Evolutionary conservation across 129 eudicot genomes (phyloP), one percentile per base, ranked within the genome.

Genomic region (Pittosporum tobira): DNA sequence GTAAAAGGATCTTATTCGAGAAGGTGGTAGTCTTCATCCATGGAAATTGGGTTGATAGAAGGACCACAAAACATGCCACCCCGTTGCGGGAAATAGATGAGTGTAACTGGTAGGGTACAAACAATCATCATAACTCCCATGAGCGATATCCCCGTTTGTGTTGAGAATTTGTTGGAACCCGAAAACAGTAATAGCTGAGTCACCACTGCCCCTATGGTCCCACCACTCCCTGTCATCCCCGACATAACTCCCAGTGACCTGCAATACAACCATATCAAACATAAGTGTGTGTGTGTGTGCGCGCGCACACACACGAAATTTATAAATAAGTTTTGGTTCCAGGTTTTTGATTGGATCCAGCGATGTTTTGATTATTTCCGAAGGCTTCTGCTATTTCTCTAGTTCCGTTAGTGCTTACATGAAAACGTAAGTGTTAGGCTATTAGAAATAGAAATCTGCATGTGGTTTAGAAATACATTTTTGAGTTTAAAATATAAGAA

Each of bases 221-320:
- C 96, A 10, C 93, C 93, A 36, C 88, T 71, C 44, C 96, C 96
- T 1, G 96, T 77, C 81, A 87, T 77, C 8, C 96, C 93, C 13
- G 96, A 80, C 62, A 87, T 75, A 37, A 87, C 85, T 29, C 96
- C 96, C 72, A 81, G 50, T 15, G 85, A 79, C 59, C 94, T 84
- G 75, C 59, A 57, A 43, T 18, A 23, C 38, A 34, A 34, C 38
- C 38, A 34, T 34, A 7, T n/a, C n/a, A n/a, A n/a, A n/a, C n/a
- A n/a, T n/a, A n/a, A n/a, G n/a, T n/a, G n/a, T n/a, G n/a, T n/a
- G n/a, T n/a, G n/a, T n/a, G n/a, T n/a, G n/a, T n/a, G n/a, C n/a
- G n/a, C n/a, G n/a, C n/a, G n/a, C n/a, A n/a, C n/a, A n/a, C n/a
- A n/a, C n/a, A n/a, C n/a, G n/a, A n/a, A n/a, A n/a, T n/a, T n/a